Base-by-base conservation (phyloP, 352 stramenopile genomes). In the Globisporangium parvum region DNA sequence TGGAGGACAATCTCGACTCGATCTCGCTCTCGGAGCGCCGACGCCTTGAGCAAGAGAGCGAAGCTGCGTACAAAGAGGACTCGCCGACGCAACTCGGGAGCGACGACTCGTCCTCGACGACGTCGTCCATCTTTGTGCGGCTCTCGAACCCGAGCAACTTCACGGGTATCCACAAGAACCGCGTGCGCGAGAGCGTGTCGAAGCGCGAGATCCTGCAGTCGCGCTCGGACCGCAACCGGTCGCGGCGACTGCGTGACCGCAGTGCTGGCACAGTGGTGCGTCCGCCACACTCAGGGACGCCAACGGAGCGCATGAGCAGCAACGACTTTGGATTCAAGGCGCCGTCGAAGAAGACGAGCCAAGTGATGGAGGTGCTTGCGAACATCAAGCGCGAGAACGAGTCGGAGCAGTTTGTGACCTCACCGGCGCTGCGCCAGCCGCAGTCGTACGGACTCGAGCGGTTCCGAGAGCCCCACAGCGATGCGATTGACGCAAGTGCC, bases 91-190 rank as follows among this genome's bases (percentile, higher is more conserved):
- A 60, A 10, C 58, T 85, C 24, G 70, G 71, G 2, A 91, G 80
- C 47, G 82, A 89, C 35, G 83, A 90, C 47, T 86, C 77, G 21
- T 76, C 70, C 0, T 74, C 78, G 0, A 71, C 68, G 1, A 60
- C 58, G 6, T 65, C 69, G 11, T 67, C 67, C 6, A 95, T 95
- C 35, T 95, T 95, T 49, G 87, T 81, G 15, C 74, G 85, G n/a
- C 70, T 95, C 6, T 87, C 85, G 0, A 93, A 95, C 40, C 85
- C 85, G 44, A 92, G 66, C 28, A 95, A 93, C 54, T 95, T 95
- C 39, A 95, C 85, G 20, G 85, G 85, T 18, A 95, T 92, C 55
- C 85, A 95, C 74, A 92, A 92, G 65, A 91, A 92, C 47, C 82
- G 85, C 5, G 76, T 88, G 35, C 66, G 74, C 37, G 85, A 94